Percentiles rank a stretch among this genome's conserved stretches.
Evolutionary conservation across 768 basidiomycete genomes (phyloP).

Genomic region (Boletus coccyginus): DNA sequence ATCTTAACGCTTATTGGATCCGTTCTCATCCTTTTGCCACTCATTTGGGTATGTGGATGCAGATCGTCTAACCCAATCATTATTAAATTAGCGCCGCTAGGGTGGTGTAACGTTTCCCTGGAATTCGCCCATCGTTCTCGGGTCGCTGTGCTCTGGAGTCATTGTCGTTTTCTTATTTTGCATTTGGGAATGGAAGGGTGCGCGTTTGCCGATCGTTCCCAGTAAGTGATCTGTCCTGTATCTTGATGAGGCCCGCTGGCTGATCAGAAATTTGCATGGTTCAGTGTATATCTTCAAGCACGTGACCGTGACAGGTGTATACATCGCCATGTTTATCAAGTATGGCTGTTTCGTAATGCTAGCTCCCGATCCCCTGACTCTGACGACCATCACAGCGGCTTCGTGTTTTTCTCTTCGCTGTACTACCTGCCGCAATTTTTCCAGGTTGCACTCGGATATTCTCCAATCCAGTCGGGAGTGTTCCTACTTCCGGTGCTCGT

Average conservation of each 20-base stretch:
- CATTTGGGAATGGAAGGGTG: constrained; percentile 70
- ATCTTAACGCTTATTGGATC: constrained; percentile 58
- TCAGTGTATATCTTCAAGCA: constrained; percentile 72
- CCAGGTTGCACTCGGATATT: constrained; percentile 66
- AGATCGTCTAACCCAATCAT: background rate
- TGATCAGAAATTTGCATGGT: background rate
- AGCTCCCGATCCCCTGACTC: background rate
- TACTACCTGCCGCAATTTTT: constrained; percentile 78
- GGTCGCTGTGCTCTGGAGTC: constrained; percentile 54
- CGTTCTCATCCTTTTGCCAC: constrained; percentile 60
- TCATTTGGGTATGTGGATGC: constrained; percentile 58
- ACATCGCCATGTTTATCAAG: constrained; percentile 70
- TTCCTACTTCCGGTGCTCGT: constrained; percentile 70
- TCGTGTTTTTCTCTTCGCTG: constrained; percentile 60
- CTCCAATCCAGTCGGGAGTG: constrained; percentile 60
- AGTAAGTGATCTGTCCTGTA: constrained; percentile 37
- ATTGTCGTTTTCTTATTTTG: constrained; percentile 57
- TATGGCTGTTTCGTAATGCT: constrained; percentile 22
- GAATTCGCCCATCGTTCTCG: constrained; percentile 64
- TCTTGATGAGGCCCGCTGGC: background rate
- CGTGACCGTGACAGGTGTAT: constrained; percentile 63
- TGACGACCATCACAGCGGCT: constrained; percentile 39
- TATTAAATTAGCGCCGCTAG: constrained; percentile 30
- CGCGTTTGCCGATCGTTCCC: constrained; percentile 69
- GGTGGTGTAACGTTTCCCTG: constrained; percentile 74